Evolutionary conservation across 2,329 filamentous ascomycete species (phyloP).

Genomic region (Penicillium digitatum): DNA sequence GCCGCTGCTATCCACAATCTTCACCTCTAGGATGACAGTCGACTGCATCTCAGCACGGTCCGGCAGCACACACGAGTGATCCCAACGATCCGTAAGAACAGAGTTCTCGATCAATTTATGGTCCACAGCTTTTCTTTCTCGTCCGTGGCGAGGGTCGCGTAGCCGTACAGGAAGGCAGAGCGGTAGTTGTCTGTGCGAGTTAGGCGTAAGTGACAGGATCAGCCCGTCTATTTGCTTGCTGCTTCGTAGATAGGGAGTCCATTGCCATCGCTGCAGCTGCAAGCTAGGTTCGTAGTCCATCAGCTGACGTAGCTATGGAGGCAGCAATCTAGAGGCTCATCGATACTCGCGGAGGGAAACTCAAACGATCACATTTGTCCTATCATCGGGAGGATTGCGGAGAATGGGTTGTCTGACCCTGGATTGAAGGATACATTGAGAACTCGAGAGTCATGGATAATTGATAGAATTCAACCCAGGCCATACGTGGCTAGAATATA

Average conservation of each 20-base stretch:
- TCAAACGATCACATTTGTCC: slow-evolving; percentile 73
- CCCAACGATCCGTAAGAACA: slow-evolving; percentile 67
- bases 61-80: slow-evolving; percentile 65
- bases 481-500: slow-evolving; percentile 62
- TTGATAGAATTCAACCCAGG: slow-evolving; percentile 65
- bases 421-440: slow-evolving; percentile 76
- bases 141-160: slow-evolving; percentile 64
- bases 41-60: slow-evolving; percentile 69
- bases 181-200: slow-evolving; percentile 84
- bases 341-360: slow-evolving; percentile 55
- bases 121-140: slow-evolving; percentile 70
- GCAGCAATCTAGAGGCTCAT: slow-evolving; percentile 70
- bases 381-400: slow-evolving; percentile 78
- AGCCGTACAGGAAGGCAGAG: slow-evolving; percentile 72
- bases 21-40: slow-evolving; percentile 68
- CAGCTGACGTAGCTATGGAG: slow-evolving; percentile 80
- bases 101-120: slow-evolving; percentile 72
- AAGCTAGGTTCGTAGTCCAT: slow-evolving; percentile 67
- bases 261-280: slow-evolving; percentile 36
- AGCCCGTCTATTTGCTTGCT: slow-evolving; percentile 72
- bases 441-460: slow-evolving; percentile 70
- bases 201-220: slow-evolving; percentile 73
- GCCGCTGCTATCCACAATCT: slow-evolving; percentile 66
- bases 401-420: slow-evolving; percentile 62
- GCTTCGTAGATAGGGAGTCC: slow-evolving; percentile 69